Percentiles rank a stretch among this genome's conserved stretches.
Conservation (phyloP, 805 yeast species). For the Priceomyces carsonii region DNA sequence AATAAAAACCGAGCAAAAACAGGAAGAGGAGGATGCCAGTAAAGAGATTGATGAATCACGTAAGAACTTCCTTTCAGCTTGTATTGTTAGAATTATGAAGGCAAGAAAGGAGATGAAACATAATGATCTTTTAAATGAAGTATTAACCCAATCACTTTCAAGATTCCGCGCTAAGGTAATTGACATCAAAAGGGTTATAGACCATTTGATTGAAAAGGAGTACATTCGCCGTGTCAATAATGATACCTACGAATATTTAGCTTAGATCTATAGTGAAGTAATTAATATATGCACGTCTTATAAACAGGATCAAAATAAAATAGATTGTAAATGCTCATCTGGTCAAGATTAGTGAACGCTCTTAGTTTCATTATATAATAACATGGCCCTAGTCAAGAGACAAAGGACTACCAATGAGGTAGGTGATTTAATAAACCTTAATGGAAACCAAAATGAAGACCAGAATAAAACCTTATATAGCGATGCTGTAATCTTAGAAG, state of each 20-base stretch:
- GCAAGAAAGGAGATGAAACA: slow-evolving; percentile 81
- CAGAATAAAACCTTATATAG: slow-evolving; percentile 16
- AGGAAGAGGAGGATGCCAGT: slow-evolving; percentile 71
- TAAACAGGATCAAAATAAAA: too few species aligned
- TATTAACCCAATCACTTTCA: slow-evolving; percentile 77
- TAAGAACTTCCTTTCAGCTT: slow-evolving; percentile 82
- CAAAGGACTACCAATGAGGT: slow-evolving; percentile 17
- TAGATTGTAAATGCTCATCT: too few species aligned
- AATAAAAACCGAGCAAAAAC: slow-evolving; percentile 60
- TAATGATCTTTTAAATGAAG: slow-evolving; percentile 80
- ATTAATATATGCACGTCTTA: neutral
- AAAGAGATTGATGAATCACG: slow-evolving; percentile 86
- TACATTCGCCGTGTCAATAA: slow-evolving; percentile 77
- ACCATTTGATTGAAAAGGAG: slow-evolving; percentile 80
- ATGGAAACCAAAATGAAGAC: neutral
- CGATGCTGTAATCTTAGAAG: slow-evolving; percentile 42
- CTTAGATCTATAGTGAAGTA: slow-evolving; percentile 49
- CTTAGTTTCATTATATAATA: too few species aligned
- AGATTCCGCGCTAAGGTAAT: slow-evolving; percentile 84
- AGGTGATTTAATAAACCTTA: neutral
- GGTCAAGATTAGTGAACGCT: too few species aligned
- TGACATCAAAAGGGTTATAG: slow-evolving; percentile 86
- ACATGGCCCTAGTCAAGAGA: slow-evolving; percentile 39
- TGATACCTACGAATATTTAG: slow-evolving; percentile 77
- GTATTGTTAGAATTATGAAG: slow-evolving; percentile 96